Evolutionary conservation across 78 protist species (phyloP).

Genomic region (Paratrimastix pyriformis): DNA sequence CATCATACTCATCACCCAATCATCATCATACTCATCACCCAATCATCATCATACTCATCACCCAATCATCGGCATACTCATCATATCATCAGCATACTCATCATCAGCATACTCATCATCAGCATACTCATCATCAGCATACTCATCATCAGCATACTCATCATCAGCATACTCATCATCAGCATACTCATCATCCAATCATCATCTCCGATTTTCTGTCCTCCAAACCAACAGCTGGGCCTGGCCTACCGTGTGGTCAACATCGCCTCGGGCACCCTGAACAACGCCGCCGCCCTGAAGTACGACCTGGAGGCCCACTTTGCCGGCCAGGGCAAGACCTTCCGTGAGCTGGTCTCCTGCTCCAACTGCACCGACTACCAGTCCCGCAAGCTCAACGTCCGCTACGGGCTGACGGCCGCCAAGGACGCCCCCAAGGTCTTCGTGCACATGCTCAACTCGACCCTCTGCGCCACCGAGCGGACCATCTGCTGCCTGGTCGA

Average conservation of each 20-base stretch:
- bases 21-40: too few relatives aligned
- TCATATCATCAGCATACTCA: not conserved
- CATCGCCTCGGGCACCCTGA: constrained; percentile 91
- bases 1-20: too few relatives aligned
- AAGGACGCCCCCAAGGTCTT: constrained; percentile 55
- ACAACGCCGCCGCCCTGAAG: constrained; percentile 98
- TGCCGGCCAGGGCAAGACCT: constrained; percentile 83
- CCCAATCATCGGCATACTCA: not conserved
- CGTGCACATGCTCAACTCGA: constrained; percentile 97
- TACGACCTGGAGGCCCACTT: constrained; percentile 98
- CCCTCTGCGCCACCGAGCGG: constrained; percentile 91
- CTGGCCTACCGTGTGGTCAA: constrained; percentile 91
- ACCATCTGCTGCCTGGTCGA: constrained; percentile 95
- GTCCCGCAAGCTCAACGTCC: constrained; percentile 22
- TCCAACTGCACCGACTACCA: constrained; percentile 98
- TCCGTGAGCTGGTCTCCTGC: constrained; percentile 97
- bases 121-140: too few relatives aligned
- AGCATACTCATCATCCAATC: not conserved
- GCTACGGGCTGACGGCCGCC: constrained; percentile 15
- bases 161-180: not conserved
- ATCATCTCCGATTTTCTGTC: not conserved
- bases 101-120: not conserved
- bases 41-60: not conserved
- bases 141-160: too few relatives aligned
- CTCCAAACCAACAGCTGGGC: constrained; percentile 39